Evolutionary conservation across 495 filamentous ascomycete species (phyloP).

Genomic region (Pyrenula massariospora): DNA sequence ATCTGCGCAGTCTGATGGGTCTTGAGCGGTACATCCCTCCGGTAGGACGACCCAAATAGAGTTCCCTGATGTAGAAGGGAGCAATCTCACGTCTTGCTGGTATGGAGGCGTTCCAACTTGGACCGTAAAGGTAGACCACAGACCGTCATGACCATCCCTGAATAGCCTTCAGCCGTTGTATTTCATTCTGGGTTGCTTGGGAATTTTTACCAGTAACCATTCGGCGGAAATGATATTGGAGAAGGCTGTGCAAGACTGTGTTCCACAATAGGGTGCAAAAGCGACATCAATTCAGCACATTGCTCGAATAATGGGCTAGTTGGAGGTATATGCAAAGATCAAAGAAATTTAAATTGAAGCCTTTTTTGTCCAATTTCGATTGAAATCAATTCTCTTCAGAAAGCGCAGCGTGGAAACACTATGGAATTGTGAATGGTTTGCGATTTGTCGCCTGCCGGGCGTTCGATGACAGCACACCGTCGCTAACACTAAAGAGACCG

Average conservation of each 20-base stretch:
- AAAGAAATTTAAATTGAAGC: too few species aligned
- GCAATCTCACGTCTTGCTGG: slow-evolving; percentile 37
- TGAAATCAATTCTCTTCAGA: too few species aligned
- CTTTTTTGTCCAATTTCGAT: too few species aligned
- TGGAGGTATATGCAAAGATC: too few species aligned
- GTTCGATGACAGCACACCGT: too few species aligned
- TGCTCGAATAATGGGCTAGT: too few species aligned
- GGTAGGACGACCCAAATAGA: slow-evolving; percentile 44
- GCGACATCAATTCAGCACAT: background rate
- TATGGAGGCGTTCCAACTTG: slow-evolving; percentile 34
- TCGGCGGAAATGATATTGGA: background rate
- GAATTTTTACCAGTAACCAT: background rate
- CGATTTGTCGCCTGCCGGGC: too few species aligned
- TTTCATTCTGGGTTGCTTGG: background rate
- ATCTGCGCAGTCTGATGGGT: slow-evolving; percentile 8
- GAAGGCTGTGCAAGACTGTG: background rate
- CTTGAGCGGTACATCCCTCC: slow-evolving; percentile 9
- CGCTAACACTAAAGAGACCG: too few species aligned
- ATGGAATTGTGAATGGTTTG: too few species aligned
- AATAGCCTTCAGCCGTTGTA: background rate
- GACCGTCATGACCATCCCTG: slow-evolving; percentile 37
- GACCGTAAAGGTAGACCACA: slow-evolving; percentile 36
- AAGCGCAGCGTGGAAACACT: too few species aligned
- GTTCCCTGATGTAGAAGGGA: slow-evolving; percentile 38
- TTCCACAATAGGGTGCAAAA: background rate